phyloP scores from a whole-genome alignment of 805 yeast genomes.

The Wickerhamomyces silvicola region DNA sequence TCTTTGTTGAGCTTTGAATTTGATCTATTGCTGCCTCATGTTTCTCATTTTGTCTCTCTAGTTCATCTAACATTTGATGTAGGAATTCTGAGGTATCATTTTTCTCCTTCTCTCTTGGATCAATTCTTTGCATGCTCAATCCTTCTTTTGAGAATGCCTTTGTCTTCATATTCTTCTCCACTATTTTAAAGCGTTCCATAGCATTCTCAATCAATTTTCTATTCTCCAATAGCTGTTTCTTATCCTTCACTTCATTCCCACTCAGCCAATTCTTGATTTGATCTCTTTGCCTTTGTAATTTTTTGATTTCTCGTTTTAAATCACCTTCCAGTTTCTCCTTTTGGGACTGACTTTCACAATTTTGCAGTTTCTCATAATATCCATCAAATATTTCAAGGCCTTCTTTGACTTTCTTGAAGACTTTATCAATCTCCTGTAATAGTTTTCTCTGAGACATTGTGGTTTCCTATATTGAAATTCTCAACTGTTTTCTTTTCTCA shows the following conservation, averaged over 20 bases:
- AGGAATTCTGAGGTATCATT: slow-evolving; percentile 66
- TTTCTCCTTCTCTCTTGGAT: slow-evolving; percentile 77
- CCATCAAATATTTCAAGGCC: slow-evolving; percentile 83
- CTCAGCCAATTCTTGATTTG: slow-evolving; percentile 94
- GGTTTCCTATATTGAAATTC: no score
- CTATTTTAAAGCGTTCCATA: slow-evolving; percentile 94
- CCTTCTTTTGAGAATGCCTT: slow-evolving; percentile 95
- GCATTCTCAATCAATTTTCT: slow-evolving; percentile 63
- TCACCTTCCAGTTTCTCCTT: slow-evolving; percentile 92
- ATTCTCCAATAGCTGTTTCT: slow-evolving; percentile 72
- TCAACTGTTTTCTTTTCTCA: no score
- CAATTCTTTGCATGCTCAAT: slow-evolving; percentile 61
- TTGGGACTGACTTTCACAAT: slow-evolving; percentile 77
- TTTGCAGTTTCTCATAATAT: slow-evolving; percentile 77
- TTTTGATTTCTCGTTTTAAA: slow-evolving; percentile 90
- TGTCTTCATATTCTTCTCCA: slow-evolving; percentile 88
- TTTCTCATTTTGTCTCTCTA: slow-evolving; percentile 73
- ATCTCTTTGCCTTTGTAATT: slow-evolving; percentile 87
- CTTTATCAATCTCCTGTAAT: slow-evolving; percentile 81
- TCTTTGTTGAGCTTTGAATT: slow-evolving; percentile 43
- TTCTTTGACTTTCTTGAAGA: slow-evolving; percentile 85
- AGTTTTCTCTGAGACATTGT: slow-evolving; percentile 41
- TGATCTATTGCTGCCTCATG: slow-evolving; percentile 66
- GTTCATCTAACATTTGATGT: slow-evolving; percentile 66
- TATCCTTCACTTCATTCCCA: slow-evolving; percentile 87